These are phyloP conservation scores for Yamadazyma jaroonii DNA, from an alignment of 1,139 yeast species.

Conservation along the genomic window DNA sequence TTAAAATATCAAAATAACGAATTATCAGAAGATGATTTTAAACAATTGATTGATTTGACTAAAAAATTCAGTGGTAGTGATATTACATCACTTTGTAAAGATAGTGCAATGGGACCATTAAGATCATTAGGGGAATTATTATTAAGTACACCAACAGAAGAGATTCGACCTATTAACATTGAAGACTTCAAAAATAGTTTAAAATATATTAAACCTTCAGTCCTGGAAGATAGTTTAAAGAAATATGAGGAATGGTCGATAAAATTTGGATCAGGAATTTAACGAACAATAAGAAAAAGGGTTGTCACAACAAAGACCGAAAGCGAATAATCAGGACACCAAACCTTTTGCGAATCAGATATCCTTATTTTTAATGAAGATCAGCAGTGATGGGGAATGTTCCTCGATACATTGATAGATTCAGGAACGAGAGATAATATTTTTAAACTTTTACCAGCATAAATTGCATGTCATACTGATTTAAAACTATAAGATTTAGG, in stretches of 20 bases:
- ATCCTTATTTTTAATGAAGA: no score
- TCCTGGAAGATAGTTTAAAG: slow-evolving; percentile 74
- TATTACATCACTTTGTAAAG: slow-evolving; percentile 92
- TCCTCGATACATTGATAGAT: no score
- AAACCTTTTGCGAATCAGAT: no score
- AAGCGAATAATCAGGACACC: no score
- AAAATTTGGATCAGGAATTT: slow-evolving; percentile 87
- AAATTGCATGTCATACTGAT: not conserved
- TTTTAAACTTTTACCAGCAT: no score
- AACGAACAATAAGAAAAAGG: no score
- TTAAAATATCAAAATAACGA: slow-evolving; percentile 75
- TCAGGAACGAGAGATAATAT: no score
- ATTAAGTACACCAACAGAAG: slow-evolving; percentile 79
- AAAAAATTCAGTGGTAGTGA: slow-evolving; percentile 93
- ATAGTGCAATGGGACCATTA: slow-evolving; percentile 98
- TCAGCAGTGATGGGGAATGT: no score
- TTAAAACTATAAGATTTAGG: not conserved
- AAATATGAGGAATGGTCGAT: slow-evolving; percentile 87
- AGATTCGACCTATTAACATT: slow-evolving; percentile 75
- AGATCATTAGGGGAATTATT: slow-evolving; percentile 87
- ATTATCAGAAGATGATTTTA: slow-evolving; percentile 60
- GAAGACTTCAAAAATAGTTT: slow-evolving; percentile 77
- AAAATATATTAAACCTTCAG: slow-evolving; percentile 87
- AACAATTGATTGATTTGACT: slow-evolving; percentile 57
- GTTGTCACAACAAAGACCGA: no score